Conservation (phyloP, 495 filamentous ascomycete species). For the Penicillium robsamsonii region DNA sequence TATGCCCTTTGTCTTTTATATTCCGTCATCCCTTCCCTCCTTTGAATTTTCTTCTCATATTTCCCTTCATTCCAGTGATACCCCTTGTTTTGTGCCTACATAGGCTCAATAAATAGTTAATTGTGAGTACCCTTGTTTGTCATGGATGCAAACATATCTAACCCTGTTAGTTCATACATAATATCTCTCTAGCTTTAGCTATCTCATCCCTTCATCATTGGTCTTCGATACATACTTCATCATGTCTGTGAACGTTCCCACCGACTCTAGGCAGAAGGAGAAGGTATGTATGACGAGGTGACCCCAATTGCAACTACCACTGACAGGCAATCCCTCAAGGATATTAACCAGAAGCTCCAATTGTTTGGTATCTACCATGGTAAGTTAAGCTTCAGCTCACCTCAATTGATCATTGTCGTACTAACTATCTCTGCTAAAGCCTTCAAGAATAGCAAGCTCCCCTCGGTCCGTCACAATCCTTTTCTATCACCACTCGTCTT, state of each 20-base stretch:
- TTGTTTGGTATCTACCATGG: conserved; percentile 86
- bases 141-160: conserved; percentile 17
- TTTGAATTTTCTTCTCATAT: conserved; percentile 13
- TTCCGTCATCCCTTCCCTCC: conserved; percentile 8
- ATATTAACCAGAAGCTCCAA: conserved; percentile 93
- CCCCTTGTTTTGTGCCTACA: conserved; percentile 24
- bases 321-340: conserved; percentile 24
- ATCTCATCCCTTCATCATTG: conserved; percentile 7
- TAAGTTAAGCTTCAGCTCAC: conserved; percentile 32
- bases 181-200: conserved; percentile 2
- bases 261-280: conserved; percentile 58
- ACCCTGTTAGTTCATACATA: conserved; percentile 15
- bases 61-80: conserved; percentile 41
- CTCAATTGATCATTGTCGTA: conserved; percentile 1
- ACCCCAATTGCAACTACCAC: neutral
- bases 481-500: neutral
- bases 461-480: conserved; percentile 63
- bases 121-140: conserved; percentile 19
- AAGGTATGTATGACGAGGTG: conserved; percentile 31
- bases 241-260: conserved; percentile 65
- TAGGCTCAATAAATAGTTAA: conserved; percentile 21
- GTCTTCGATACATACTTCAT: conserved; percentile 18
- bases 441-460: conserved; percentile 86
- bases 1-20: conserved; percentile 9
- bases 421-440: conserved; percentile 48